Percentiles rank a stretch among this genome's conserved stretches.
Evolutionary conservation across 2,329 filamentous ascomycete species (phyloP).

Genomic region (Apiospora arundinis): DNA sequence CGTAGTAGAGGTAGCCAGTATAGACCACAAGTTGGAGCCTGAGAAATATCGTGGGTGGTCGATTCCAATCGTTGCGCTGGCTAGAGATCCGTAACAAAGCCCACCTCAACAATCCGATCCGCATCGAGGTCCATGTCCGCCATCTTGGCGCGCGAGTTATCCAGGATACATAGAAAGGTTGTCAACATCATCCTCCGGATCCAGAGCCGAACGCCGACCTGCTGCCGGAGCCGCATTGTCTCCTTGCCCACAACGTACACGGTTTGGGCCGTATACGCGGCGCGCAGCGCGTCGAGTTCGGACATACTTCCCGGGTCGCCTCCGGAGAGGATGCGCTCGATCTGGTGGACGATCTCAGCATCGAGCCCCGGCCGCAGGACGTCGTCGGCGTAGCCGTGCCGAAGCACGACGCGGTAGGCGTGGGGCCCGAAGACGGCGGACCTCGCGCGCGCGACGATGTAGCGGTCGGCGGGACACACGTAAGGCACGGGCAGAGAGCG

Average conservation of each 20-base stretch:
- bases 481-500: conserved; percentile 63
- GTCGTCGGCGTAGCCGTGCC: conserved; percentile 74
- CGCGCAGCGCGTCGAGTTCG: conserved; percentile 37
- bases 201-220: conserved; percentile 24
- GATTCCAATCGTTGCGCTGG: not conserved
- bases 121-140: conserved; percentile 63
- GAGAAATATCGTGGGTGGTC: not conserved
- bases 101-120: conserved; percentile 68
- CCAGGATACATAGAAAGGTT: conserved; percentile 65
- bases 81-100: conserved; percentile 67
- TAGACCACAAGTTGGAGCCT: no score
- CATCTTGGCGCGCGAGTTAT: conserved; percentile 68
- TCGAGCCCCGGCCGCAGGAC: conserved; percentile 67
- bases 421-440: conserved; percentile 49
- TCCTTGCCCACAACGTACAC: conserved; percentile 65
- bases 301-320: conserved; percentile 43
- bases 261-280: conserved; percentile 50
- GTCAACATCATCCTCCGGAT: conserved; percentile 48
- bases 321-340: conserved; percentile 51
- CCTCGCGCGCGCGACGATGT: conserved; percentile 42
- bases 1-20: no score
- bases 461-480: conserved; percentile 52
- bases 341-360: conserved; percentile 57
- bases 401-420: conserved; percentile 69
- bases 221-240: conserved; percentile 54